Base-by-base conservation (phyloP, 2,329 filamentous ascomycete species). In the Hypoxylon sp. region DNA sequence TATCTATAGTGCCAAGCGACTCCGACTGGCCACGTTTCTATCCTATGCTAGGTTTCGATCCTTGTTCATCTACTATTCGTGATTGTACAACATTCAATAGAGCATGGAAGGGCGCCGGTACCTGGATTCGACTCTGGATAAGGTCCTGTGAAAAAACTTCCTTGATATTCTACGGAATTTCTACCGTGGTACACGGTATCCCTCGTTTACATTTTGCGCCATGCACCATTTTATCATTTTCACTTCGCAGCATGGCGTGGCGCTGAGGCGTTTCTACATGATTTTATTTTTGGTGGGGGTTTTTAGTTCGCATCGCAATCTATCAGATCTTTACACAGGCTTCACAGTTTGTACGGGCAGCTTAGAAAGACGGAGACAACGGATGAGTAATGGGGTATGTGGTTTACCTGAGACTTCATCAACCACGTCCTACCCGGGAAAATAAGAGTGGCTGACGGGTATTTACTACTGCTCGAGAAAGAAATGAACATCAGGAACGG, bases 321-420 rank as follows among this genome's bases (percentile, higher is more conserved):
- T 15, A 37, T 26, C 20, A 17, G 15, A 30, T 12, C 9, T 30
- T 30, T 40, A 45, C 17, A 16, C 25, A 17, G 37, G 46, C 37
- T 36, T 26, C 32, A n/a, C n/a, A n/a, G n/a, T n/a, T n/a, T n/a
- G n/a, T n/a, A n/a, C n/a, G n/a, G n/a, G n/a, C n/a, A n/a, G n/a
- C n/a, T 51, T 64, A 61, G 42, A 63, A 57, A 63, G 57, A 61
- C 49, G 63, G 62, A 58, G 43, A 67, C 55, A 64, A 67, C 47
- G 63, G 61, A 67, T 60, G 65, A 67, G 51, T 55, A 57, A 66
- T 59, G 61, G 61, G 37, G 55, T 55, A 32, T 54, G 52, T 51
- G 21, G 35, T 23, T 42, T 48, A 37, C 42, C 35, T 47, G 37
- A 9, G 21, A 6, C 34, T 56, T 43, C 37, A 44, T 51, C 49